These are phyloP conservation scores for Gossypium mustelinum DNA, from an alignment of 345 rosid species.

Conservation along the genomic window DNA sequence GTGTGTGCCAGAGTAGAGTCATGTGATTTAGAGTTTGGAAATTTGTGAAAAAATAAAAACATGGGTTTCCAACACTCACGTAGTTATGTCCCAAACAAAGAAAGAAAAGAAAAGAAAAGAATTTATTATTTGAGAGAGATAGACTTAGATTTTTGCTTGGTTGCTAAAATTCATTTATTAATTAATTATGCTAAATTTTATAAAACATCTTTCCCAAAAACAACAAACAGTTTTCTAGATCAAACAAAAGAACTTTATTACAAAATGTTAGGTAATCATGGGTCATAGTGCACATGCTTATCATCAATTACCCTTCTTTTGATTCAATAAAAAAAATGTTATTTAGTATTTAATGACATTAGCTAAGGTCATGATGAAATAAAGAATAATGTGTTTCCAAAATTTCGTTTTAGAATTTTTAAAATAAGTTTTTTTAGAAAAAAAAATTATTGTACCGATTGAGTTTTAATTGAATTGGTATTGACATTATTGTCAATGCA, in stretches of 20 bases:
- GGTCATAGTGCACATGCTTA: conserved; percentile 12
- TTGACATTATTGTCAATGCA: too few relatives aligned
- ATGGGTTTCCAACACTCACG: conserved; percentile 29
- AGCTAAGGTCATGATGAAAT: neutral
- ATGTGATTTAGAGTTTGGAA: conserved; percentile 37
- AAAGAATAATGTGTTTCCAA: too few relatives aligned
- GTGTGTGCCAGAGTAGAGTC: conserved; percentile 38
- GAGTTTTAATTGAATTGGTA: too few relatives aligned
- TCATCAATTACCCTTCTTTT: conserved; percentile 3
- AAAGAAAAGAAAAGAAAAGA: neutral
- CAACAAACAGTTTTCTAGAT: neutral
- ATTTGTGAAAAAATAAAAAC: neutral
- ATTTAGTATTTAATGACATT: neutral
- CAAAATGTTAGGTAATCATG: conserved; percentile 1
- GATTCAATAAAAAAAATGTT: too few relatives aligned
- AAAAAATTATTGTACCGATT: too few relatives aligned
- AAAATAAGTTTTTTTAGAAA: too few relatives aligned
- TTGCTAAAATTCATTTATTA: neutral
- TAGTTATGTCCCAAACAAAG: conserved; percentile 37
- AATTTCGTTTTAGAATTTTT: too few relatives aligned
- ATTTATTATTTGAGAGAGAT: conserved; percentile 16
- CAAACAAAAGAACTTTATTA: neutral
- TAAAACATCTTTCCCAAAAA: neutral
- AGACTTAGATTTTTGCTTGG: conserved; percentile 7
- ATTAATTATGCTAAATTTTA: neutral